These are phyloP conservation scores for Babesia gibsoni DNA, from an alignment of 169 alveolate species.

Conservation along the genomic window DNA sequence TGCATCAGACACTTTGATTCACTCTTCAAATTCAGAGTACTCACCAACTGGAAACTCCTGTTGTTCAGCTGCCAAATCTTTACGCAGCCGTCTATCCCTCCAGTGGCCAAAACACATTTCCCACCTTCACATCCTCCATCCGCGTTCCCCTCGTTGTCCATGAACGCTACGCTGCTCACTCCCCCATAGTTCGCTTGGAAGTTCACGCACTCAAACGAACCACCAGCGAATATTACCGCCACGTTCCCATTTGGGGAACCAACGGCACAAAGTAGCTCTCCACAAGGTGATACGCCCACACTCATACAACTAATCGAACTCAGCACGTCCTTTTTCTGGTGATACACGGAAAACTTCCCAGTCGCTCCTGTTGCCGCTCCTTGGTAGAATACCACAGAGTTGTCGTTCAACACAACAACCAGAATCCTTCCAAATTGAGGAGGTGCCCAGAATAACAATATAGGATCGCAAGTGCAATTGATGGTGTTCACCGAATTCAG, in stretches of 20 bases:
- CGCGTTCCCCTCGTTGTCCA: neutral
- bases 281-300: conserved; percentile 32
- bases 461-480: conserved; percentile 32
- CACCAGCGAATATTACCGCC: conserved; percentile 12
- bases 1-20: conserved; percentile 4
- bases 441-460: conserved; percentile 57
- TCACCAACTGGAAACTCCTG: conserved; percentile 35
- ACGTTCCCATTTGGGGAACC: conserved; percentile 55
- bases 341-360: conserved; percentile 12
- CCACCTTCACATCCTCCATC: neutral
- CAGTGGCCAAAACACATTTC: conserved; percentile 39
- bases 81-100: conserved; percentile 51
- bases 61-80: conserved; percentile 48
- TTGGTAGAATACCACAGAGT: conserved; percentile 24
- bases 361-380: neutral
- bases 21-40: conserved; percentile 20
- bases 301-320: conserved; percentile 52
- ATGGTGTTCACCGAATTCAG: conserved; percentile 22
- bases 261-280: conserved; percentile 54
- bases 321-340: conserved; percentile 17
- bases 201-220: conserved; percentile 20
- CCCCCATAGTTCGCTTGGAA: conserved; percentile 54
- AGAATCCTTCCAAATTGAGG: conserved; percentile 36
- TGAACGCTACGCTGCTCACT: conserved; percentile 30
- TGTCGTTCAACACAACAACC: conserved; percentile 43